Conservation (phyloP, 441 rosid genomes). For the Erysimum cheiri region DNA sequence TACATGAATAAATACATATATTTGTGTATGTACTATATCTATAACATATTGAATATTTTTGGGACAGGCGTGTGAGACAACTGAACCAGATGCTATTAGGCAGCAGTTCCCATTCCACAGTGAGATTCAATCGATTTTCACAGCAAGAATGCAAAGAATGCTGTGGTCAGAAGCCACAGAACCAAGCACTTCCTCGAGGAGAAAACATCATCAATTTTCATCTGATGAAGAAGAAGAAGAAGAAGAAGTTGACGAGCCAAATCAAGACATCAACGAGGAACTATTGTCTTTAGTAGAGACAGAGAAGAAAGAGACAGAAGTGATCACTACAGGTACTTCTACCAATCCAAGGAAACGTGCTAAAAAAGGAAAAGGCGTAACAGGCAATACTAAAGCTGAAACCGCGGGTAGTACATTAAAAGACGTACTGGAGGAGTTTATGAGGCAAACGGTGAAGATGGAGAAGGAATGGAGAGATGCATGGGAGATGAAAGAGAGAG, state of each 20-base stretch:
- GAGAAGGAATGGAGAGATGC: slow-evolving; percentile 91
- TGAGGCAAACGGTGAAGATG: slow-evolving; percentile 79
- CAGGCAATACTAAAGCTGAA: slow-evolving; percentile 14
- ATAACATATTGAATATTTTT: slow-evolving; percentile 11
- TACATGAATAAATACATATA: background rate
- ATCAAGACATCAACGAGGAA: slow-evolving; percentile 43
- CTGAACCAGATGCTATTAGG: slow-evolving; percentile 72
- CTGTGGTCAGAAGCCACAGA: slow-evolving; percentile 85
- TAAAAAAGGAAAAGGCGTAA: slow-evolving; percentile 51
- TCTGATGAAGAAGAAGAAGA: slow-evolving; percentile 89
- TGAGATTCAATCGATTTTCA: slow-evolving; percentile 73
- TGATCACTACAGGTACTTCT: slow-evolving; percentile 19
- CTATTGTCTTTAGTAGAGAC: slow-evolving; percentile 39
- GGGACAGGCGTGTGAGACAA: slow-evolving; percentile 76
- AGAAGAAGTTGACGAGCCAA: slow-evolving; percentile 49
- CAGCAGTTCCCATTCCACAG: slow-evolving; percentile 85
- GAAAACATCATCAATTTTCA: slow-evolving; percentile 54
- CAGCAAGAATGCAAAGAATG: slow-evolving; percentile 74
- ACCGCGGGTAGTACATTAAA: slow-evolving; percentile 44
- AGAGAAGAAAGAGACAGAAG: slow-evolving; percentile 33
- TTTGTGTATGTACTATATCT: background rate
- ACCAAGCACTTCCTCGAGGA: slow-evolving; percentile 60
- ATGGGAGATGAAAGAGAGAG: slow-evolving; percentile 72
- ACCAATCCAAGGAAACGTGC: slow-evolving; percentile 54
- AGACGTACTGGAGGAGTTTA: slow-evolving; percentile 72